Base-by-base conservation (phyloP, 2,329 filamentous ascomycete genomes). In the Periconia macrospinosa region DNA sequence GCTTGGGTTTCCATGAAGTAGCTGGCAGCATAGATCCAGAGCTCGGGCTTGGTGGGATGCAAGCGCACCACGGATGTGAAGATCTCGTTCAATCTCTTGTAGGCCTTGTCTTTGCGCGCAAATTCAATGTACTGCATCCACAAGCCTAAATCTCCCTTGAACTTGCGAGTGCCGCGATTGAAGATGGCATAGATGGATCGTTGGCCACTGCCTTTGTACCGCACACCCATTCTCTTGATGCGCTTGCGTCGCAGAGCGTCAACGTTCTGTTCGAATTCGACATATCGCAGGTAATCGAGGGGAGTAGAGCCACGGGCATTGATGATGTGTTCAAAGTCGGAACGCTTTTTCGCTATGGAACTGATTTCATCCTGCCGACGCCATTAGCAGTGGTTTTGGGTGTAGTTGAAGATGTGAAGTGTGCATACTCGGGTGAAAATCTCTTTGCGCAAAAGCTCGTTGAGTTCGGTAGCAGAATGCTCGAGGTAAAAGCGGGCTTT, bases 401-500 rank as follows among this genome's bases (percentile, higher is more conserved):
- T n/a, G 23, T 15, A 43, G 46, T 20, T 14, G 8, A 43, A 40
- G 11, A 23, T 2, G 15, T 10, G 27, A 17, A 19, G 35, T 33
- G 13, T n/a, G 35, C 75, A 33, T 74, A 90, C 90, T 78, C 88
- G 87, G 56, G 83, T 85, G 77, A 99, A 99, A 63, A 99, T 89
- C 65, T 91, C 88, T 75, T 96, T 97, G 61, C 90, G 85, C 75
- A 96, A 90, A 74, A 91, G 95, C 67, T 96, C 92, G 58, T 92
- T 91, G 53, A 99, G 83, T 74, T 97, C 92, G 15, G 92, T 91
- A 42, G 97, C 90, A 2, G 90, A 89, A 63, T 93, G 89, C 79
- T 99, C 94, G 60, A 97, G 84, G 75, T 90, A 97, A 77, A 93
- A 97, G 54, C 93, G 90, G 52, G 93, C 94, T 77, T 97, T 97